Percentiles rank a stretch among this genome's conserved stretches.
Conservation (phyloP, 2,329 filamentous ascomycete genomes). For the Mycosphaerella arachidis region DNA sequence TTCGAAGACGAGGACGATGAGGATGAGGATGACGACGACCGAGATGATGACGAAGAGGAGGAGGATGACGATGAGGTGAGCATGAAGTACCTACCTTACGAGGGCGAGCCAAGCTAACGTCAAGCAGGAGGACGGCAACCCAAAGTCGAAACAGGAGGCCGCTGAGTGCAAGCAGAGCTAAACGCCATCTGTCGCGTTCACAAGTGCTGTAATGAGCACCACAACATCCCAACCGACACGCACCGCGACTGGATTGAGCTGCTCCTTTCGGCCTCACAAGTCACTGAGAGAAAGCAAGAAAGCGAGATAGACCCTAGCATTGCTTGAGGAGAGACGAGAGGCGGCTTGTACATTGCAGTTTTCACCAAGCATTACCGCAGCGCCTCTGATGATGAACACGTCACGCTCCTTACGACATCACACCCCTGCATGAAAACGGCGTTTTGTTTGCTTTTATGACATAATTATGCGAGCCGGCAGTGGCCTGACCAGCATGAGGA, state of each 20-base stretch:
- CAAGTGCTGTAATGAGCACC: neutral
- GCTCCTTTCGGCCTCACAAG: neutral
- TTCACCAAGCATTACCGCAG: neutral
- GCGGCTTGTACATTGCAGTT: conserved; percentile 5
- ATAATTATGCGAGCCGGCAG: neutral
- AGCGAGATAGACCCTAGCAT: conserved; percentile 3
- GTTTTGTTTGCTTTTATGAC: neutral
- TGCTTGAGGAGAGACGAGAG: neutral
- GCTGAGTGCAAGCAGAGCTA: conserved; percentile 95
- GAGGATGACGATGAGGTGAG: conserved; percentile 51
- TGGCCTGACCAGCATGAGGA: neutral
- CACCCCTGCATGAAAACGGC: conserved; percentile 3
- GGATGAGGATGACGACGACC: conserved; percentile 79
- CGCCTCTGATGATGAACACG: neutral
- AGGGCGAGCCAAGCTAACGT: conserved; percentile 4
- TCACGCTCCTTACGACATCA: conserved; percentile 3
- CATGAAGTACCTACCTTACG: neutral
- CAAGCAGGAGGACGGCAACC: conserved; percentile 67
- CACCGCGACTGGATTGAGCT: neutral
- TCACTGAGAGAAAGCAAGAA: neutral
- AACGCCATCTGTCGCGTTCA: conserved; percentile 5
- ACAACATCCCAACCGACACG: neutral
- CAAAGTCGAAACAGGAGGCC: conserved; percentile 89
- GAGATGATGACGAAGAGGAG: conserved; percentile 67
- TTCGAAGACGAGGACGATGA: conserved; percentile 91